These are phyloP conservation scores for Nicotiana noctiflora DNA, from an alignment of 257 asterid genomes.

Conservation along the genomic window DNA sequence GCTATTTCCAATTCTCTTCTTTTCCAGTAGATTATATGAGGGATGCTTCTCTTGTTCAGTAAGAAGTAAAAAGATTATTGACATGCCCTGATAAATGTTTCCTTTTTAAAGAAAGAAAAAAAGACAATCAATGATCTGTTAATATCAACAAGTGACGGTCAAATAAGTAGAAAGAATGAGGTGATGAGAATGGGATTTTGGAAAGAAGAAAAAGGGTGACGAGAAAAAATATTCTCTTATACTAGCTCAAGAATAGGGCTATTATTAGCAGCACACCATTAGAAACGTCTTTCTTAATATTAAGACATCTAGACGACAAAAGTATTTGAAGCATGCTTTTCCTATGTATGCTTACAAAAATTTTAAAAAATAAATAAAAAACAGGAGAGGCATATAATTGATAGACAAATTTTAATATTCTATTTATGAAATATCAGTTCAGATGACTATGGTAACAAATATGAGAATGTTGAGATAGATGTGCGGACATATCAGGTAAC, in stretches of 20 bases:
- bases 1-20: background rate
- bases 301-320: background rate
- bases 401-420: background rate
- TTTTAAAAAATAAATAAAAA: background rate
- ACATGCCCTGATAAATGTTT: background rate
- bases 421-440: no score
- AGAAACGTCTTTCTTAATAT: background rate
- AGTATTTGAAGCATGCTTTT: background rate
- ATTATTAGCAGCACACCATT: background rate
- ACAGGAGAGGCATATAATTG: background rate
- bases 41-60: background rate
- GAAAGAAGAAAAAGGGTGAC: background rate
- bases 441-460: no score
- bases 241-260: background rate
- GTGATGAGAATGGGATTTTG: no score
- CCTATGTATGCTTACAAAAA: background rate
- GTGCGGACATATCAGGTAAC: no score
- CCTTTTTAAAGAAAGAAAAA: no score
- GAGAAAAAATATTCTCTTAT: background rate
- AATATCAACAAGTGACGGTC: background rate
- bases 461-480: no score
- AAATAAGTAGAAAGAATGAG: background rate
- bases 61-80: background rate
- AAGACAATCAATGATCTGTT: background rate
- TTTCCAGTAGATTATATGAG: background rate